Evolutionary conservation across 2,329 filamentous ascomycete genomes (phyloP), one percentile per base, ranked within the genome.

Genomic region (Fusarium sp.): DNA sequence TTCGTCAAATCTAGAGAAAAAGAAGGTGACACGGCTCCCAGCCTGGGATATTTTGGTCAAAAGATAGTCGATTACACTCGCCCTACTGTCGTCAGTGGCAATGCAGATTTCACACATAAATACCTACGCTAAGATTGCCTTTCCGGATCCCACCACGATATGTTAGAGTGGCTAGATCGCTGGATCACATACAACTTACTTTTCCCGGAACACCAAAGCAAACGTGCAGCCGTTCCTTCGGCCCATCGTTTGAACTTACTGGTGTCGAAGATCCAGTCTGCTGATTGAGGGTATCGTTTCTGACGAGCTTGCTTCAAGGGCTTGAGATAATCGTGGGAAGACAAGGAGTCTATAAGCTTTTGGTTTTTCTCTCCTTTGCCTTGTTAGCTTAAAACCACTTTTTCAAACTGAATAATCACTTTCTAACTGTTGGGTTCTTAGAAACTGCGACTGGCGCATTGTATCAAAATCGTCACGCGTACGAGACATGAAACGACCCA

Each of bases 121-220:
- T 2, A n/a, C 21, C 6, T n/a, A 57, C 60, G 11, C 11, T 3
- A 57, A 6, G 4, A 78, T 72, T 8, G 75, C 77, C 59, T 81
- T 81, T 9, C 79, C 79, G 1, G 78, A 78, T 0, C 79, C 79
- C 60, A 80, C 77, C 80, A 9, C 9, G 1, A 19, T 3, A 0
- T 4, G 4, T 66, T 16, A 38, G 38, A 23, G 19, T 13, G 6
- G 11, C 1, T 3, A 3, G 0, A 15, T 8, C 4, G 0, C 7
- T 0, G 12, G 18, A 42, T 28, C 16, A 21, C 1, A 56, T 5
- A 38, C 1, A 1, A 70, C 77, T 67, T 43, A 81, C 79, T 80
- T 43, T 80, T 82, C 1, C 80, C 80, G 3, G 72, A 79, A 38
- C 76, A 80, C 80, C 78, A 82, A 0, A 82, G 23, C 1, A 62